phyloP scores from a whole-genome alignment of 1,284 basidiomycete genomes.

The Testicularia cyperi region DNA sequence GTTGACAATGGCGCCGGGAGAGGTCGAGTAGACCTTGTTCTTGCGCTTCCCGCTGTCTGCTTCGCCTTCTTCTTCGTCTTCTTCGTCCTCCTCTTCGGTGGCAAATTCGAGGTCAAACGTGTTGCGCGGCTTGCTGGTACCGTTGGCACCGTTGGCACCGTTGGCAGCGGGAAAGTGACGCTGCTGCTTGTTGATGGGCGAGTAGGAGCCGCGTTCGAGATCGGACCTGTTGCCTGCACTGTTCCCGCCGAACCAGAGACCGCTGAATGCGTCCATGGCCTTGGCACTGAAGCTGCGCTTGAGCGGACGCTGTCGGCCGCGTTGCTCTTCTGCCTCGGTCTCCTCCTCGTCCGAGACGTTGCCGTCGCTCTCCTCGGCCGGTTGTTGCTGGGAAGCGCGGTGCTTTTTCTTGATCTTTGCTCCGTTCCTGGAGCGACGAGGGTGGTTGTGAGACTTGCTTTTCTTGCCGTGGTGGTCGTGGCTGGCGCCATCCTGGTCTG shows the following conservation, averaged over 20 bases:
- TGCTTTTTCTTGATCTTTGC: slow-evolving; percentile 8
- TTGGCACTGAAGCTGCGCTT: slow-evolving; percentile 44
- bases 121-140: background rate
- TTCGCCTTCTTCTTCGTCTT: slow-evolving; percentile 1
- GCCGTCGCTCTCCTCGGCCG: slow-evolving; percentile 42
- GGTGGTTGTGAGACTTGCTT: too few species aligned
- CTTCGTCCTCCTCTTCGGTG: slow-evolving; percentile 27
- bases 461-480: slow-evolving; percentile 4
- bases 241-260: slow-evolving; percentile 42
- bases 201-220: slow-evolving; percentile 11
- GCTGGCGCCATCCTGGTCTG: slow-evolving; percentile 8
- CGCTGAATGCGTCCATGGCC: slow-evolving; percentile 38
- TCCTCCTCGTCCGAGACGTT: slow-evolving; percentile 45
- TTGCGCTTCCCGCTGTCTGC: too few species aligned
- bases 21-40: slow-evolving; percentile 8
- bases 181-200: background rate
- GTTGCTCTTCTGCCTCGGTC: slow-evolving; percentile 31
- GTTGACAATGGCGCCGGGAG: background rate
- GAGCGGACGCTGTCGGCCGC: slow-evolving; percentile 9
- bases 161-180: too few species aligned
- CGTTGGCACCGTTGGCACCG: background rate
- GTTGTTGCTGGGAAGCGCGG: background rate
- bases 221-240: slow-evolving; percentile 3
- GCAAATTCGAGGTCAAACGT: slow-evolving; percentile 22
- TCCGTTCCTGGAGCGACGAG: slow-evolving; percentile 2